Conservation (phyloP, 805 yeast genomes). For the Metschnikowia bowlesiae region DNA sequence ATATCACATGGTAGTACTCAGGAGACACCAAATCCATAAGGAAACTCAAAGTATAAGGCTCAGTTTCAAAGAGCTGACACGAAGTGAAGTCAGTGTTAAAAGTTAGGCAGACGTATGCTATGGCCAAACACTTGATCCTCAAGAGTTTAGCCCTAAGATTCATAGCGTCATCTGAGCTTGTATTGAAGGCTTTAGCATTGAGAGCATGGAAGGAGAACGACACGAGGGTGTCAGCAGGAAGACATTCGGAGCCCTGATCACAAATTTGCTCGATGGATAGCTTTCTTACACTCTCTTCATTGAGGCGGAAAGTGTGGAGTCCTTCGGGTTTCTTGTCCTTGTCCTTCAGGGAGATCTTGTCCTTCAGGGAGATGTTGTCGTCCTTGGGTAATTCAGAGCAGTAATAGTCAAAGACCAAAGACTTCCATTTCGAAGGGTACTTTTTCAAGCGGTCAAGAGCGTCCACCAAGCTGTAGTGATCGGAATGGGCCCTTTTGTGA, state of each 20-base stretch:
- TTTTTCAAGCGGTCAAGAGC: slow-evolving; percentile 37
- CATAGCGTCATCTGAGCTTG: slow-evolving; percentile 49
- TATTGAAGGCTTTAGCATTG: slow-evolving; percentile 68
- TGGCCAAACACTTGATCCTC: slow-evolving; percentile 59
- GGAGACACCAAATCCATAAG: slow-evolving; percentile 71
- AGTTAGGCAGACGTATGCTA: slow-evolving; percentile 58
- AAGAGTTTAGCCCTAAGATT: slow-evolving; percentile 56
- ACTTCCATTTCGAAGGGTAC: slow-evolving; percentile 55
- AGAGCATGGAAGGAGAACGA: slow-evolving; percentile 59
- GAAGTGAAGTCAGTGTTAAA: slow-evolving; percentile 56
- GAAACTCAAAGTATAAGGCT: slow-evolving; percentile 63
- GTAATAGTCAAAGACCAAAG: slow-evolving; percentile 51
- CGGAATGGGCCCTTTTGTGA: slow-evolving; percentile 21
- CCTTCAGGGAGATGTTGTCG: slow-evolving; percentile 4
- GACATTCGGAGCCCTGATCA: slow-evolving; percentile 50
- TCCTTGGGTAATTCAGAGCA: background rate
- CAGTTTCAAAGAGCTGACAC: slow-evolving; percentile 63
- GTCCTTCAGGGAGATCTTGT: slow-evolving; percentile 7
- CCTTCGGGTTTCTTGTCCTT: slow-evolving; percentile 35
- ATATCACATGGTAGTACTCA: slow-evolving; percentile 44
- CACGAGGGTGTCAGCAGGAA: slow-evolving; percentile 63
- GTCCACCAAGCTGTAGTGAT: slow-evolving; percentile 46
- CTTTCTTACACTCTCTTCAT: slow-evolving; percentile 54
- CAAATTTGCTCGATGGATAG: slow-evolving; percentile 56
- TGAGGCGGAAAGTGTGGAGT: slow-evolving; percentile 45